Conservation (phyloP, 305 asterid species). For the Fraxinus floribunda region DNA sequence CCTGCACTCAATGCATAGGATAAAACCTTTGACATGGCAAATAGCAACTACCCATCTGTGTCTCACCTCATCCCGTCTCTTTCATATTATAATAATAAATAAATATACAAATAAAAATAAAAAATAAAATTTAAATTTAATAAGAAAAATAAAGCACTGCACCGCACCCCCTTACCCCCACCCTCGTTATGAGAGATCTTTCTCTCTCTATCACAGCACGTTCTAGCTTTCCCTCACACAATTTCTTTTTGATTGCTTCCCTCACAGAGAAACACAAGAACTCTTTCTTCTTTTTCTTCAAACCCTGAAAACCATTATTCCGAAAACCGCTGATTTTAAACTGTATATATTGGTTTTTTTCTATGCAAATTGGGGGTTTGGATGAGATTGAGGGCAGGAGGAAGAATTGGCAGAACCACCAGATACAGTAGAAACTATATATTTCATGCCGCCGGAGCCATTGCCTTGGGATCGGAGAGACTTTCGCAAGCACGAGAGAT, state of each 20-base stretch:
- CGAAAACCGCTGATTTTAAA: background rate
- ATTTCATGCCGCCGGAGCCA: constrained; percentile 67
- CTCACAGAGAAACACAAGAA: background rate
- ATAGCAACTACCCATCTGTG: background rate
- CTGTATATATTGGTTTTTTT: background rate
- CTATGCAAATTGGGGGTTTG: constrained; percentile 6
- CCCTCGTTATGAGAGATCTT: constrained; percentile 21
- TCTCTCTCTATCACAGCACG: constrained; percentile 37
- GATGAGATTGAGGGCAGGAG: constrained; percentile 36
- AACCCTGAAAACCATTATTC: constrained; percentile 2
- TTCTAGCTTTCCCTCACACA: constrained; percentile 25
- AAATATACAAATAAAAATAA: background rate
- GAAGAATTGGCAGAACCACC: constrained; percentile 17
- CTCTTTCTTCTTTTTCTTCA: background rate
- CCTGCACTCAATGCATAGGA: background rate
- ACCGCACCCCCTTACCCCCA: background rate
- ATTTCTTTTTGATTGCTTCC: constrained; percentile 25
- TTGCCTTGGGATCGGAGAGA: constrained; percentile 69
- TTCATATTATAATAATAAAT: background rate
- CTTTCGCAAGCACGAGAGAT: constrained; percentile 55
- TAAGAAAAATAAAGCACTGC: background rate
- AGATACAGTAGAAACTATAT: background rate
- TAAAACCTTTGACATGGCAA: background rate
- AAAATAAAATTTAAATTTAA: background rate
- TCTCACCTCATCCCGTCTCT: background rate